These are phyloP conservation scores for Dothistroma pini DNA, from an alignment of 2,329 filamentous ascomycete genomes.

Conservation along the genomic window DNA sequence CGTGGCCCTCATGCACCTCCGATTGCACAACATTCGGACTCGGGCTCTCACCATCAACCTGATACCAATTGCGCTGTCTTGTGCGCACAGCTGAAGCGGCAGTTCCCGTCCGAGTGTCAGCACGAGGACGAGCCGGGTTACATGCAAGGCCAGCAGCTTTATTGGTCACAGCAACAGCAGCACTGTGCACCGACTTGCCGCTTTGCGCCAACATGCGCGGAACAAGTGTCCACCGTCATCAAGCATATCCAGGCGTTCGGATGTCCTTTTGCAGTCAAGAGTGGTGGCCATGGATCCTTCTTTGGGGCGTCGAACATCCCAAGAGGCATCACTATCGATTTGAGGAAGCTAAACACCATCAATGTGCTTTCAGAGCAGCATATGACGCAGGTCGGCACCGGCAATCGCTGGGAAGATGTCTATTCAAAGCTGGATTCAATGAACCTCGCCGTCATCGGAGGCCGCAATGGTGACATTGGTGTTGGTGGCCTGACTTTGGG, in stretches of 20 bases:
- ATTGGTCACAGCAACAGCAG: conserved; percentile 12
- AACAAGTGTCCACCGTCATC: conserved; percentile 4
- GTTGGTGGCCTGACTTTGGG: conserved; percentile 30
- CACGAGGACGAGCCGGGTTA: conserved; percentile 1
- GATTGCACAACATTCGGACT: conserved; percentile 1
- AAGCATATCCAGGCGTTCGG: not conserved
- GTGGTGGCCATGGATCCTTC: conserved; percentile 27
- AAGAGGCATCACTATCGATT: conserved; percentile 10
- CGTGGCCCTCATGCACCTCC: not conserved
- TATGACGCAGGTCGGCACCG: conserved; percentile 13
- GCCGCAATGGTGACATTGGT: conserved; percentile 24
- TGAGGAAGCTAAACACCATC: conserved; percentile 4
- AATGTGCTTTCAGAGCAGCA: conserved; percentile 3
- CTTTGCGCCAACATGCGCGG: conserved; percentile 3
- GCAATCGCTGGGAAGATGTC: conserved; percentile 20
- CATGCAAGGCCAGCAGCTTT: conserved; percentile 4
- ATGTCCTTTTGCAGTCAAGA: conserved; percentile 28
- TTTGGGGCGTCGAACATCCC: conserved; percentile 24
- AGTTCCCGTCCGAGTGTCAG: conserved; percentile 1
- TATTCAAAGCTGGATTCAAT: conserved; percentile 16
- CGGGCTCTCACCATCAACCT: not conserved
- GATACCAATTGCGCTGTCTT: not conserved
- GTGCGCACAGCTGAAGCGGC: conserved; percentile 4
- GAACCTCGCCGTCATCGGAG: conserved; percentile 21
- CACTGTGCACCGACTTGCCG: conserved; percentile 5